Base-by-base conservation (phyloP, 495 filamentous ascomycete genomes). In the Apiosordaria backusii region DNA sequence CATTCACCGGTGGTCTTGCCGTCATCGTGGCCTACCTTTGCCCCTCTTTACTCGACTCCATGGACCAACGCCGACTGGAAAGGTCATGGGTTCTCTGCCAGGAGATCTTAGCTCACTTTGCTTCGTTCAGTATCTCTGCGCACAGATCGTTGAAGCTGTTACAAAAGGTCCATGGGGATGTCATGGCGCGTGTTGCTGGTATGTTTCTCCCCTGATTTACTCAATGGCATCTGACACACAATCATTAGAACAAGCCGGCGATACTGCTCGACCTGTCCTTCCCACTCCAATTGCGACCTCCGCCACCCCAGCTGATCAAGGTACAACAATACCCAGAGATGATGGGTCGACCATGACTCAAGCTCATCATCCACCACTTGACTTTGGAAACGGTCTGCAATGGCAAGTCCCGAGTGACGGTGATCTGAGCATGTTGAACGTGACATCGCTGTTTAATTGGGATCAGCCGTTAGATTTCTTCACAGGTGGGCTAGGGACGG, bases 1-100 rank as follows among this genome's bases (percentile, higher is more conserved):
- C 75, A 27, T 79, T 79, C 10, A 81, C 79, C 2, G 78, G 77
- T 16, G 80, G 74, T 1, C 71, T 81, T 7, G 77, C 80, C 16
- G 70, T 81, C 19, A 75, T 81, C 40, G 57, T 71, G 18, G 67
- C 59, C 6, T 68, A 71, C 15, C 61, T 71, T 2, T 68, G 53
- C 5, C 64, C 69, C 0, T 29, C 57, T 4, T 10, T 64, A 0
- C 15, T 60, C 5, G 62, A 53, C 1, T 59, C 59, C 3, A 24
- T 69, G 2, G 67, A 72, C 23, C 61, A 29, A n/a, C 59, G 52
- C 1, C 67, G 70, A 0, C 62, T 72, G 3, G 65, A 67, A n/a
- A 50, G 65, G 15, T 60, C 53, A 0, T 72, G 70, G 67, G 63
- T 59, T 57, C 19, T 67, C 18, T 72, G 70, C 25, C 65, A 72